Evolutionary conservation across 2,329 filamentous ascomycete species (phyloP).

Genomic region (Lasiodiplodia theobromae): DNA sequence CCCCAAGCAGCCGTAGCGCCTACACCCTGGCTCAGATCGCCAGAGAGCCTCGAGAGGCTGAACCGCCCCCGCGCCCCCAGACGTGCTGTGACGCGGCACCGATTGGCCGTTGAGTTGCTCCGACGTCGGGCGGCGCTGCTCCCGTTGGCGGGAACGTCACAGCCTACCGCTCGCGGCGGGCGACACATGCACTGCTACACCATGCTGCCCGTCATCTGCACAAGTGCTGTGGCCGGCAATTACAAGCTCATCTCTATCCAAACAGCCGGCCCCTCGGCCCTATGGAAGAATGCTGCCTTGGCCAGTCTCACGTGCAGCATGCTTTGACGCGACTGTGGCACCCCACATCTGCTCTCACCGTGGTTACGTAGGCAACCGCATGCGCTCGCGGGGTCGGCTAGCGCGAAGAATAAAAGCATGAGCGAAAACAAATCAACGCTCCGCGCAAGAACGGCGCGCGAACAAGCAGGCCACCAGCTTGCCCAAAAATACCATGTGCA

Average conservation of each 20-base stretch:
- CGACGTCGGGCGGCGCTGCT: constrained; percentile 13
- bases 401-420: no score
- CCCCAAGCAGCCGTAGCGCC: constrained; percentile 16
- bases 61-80: constrained; percentile 5
- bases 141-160: background rate
- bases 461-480: background rate
- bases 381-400: background rate
- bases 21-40: constrained; percentile 23
- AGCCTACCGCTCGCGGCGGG: background rate
- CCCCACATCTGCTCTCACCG: background rate
- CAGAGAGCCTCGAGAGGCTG: constrained; percentile 26
- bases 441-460: no score
- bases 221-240: background rate
- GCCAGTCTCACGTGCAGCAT: background rate
- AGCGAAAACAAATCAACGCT: no score
- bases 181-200: constrained; percentile 5
- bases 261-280: background rate
- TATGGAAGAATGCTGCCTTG: background rate
- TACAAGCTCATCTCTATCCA: background rate
- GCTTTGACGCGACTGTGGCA: constrained; percentile 2
- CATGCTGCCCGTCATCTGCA: background rate
- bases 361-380: background rate
- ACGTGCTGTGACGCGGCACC: background rate
- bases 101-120: constrained; percentile 6
- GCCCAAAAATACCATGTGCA: constrained; percentile 5